Evolutionary conservation across 805 yeast genomes (phyloP), one percentile per base, ranked within the genome.

Genomic region (Vanderwaltozyma polyspora): DNA sequence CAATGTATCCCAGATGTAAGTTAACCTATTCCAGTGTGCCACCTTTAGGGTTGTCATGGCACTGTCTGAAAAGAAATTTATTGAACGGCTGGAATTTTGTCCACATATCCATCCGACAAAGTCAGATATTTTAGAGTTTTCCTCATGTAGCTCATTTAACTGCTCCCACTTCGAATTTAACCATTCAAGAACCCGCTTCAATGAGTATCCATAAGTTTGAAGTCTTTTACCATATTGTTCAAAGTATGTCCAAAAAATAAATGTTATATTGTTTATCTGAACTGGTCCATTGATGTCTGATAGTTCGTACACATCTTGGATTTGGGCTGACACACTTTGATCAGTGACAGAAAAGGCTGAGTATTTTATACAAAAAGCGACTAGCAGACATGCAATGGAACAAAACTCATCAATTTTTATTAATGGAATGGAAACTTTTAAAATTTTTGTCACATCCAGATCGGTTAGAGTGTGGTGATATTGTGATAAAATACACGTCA

Each of bases 241-340:
- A 3, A 70, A 41, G 1, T 61, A 43, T 33, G 61, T 53, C 87
- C 87, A 79, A 41, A 79, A 72, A 11, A 49, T 42, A 19, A 73
- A 55, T 3, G 79, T 59, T 31, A 67, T 72, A 28, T 67, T 57
- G 31, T 67, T 61, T 1, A 76, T 34, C 1, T 41, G 17, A 1
- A 55, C 47, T 2, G 91, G 89, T 0, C 89, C 89, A 49, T 69
- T 71, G 1, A 76, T 58, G 29, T 72, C 79, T 0, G 81, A 58
- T 5, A 70, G 48, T 25, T 76, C 79, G 31, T 70, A 55, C 2
- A 74, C 34, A 19, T 68, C 68, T 28, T 67, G 69, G 22, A 76
- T 51, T 40, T 70, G 72, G 29, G 63, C 68, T 4, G 59, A 36
- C 7, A 74, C 44, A 0, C 70, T 51, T 7, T 51, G 49, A 34